These are phyloP conservation scores for Didymella glomerata DNA, from an alignment of 2,329 filamentous ascomycete genomes.

Conservation along the genomic window DNA sequence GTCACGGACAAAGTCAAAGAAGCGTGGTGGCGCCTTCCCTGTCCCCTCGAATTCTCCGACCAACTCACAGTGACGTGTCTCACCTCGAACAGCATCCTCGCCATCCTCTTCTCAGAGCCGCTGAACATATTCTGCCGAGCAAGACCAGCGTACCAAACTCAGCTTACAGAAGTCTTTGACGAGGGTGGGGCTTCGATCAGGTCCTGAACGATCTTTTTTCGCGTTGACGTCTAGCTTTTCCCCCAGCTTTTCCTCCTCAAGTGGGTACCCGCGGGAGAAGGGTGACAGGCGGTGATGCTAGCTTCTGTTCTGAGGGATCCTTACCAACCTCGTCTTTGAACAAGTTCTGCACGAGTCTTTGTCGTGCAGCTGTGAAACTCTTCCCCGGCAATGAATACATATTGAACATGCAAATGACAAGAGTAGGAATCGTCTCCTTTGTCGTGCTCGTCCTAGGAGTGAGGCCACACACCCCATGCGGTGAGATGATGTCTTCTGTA, in stretches of 20 bases:
- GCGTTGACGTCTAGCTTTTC: slow-evolving; percentile 19
- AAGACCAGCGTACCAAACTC: slow-evolving; percentile 3
- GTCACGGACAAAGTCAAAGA: slow-evolving; percentile 1
- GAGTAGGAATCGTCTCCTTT: not conserved
- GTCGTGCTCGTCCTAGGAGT: not conserved
- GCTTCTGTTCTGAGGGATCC: slow-evolving; percentile 14
- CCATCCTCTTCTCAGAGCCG: not conserved
- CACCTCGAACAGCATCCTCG: not conserved
- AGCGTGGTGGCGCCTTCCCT: slow-evolving; percentile 9
- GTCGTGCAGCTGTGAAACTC: not conserved
- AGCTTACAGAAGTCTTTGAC: slow-evolving; percentile 11
- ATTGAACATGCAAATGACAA: too few relatives aligned
- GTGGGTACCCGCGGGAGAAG: slow-evolving; percentile 21
- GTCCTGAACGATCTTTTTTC: slow-evolving; percentile 20
- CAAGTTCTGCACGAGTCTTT: not conserved
- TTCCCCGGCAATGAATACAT: not conserved
- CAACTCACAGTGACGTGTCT: slow-evolving; percentile 19
- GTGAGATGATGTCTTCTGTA: slow-evolving; percentile 16
- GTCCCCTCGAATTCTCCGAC: slow-evolving; percentile 11
- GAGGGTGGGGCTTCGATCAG: slow-evolving; percentile 10
- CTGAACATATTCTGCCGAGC: not conserved
- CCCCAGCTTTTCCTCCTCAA: slow-evolving; percentile 24
- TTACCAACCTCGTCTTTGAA: slow-evolving; percentile 6
- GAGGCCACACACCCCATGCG: slow-evolving; percentile 13
- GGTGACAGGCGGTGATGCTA: slow-evolving; percentile 23